Percentiles rank a stretch among this genome's conserved stretches.
Evolutionary conservation across 495 filamentous ascomycete genomes (phyloP).

Genomic region (Xylaria curta): DNA sequence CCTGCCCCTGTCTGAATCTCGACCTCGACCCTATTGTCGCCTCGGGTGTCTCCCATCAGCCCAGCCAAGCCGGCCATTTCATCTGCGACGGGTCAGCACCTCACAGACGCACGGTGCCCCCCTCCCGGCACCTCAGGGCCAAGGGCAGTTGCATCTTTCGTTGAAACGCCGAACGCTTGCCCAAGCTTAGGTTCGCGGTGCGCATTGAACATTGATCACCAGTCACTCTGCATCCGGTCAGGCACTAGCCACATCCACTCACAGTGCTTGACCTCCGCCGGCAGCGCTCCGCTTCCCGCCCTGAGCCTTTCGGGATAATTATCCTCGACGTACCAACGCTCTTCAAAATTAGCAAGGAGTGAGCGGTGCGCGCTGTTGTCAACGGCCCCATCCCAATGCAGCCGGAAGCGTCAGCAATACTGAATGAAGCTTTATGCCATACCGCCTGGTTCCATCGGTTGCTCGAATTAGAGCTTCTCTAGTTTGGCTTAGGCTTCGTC

Average conservation of each 20-base stretch:
- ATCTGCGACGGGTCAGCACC: constrained; percentile 5
- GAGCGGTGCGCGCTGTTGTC: constrained; percentile 14
- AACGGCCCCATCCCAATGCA: constrained; percentile 4
- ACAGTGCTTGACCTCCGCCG: not conserved
- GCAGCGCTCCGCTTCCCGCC: not conserved
- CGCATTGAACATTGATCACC: constrained; percentile 15
- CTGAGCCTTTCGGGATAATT: constrained; percentile 15
- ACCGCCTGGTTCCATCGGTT: not conserved
- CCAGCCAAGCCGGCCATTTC: not conserved
- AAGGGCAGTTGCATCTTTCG: not conserved
- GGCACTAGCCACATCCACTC: constrained; percentile 13
- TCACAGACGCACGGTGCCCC: constrained; percentile 12
- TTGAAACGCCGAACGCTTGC: constrained; percentile 18
- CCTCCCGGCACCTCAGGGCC: not conserved
- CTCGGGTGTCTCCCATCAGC: not conserved
- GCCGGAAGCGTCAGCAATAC: constrained; percentile 12
- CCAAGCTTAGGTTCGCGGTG: constrained; percentile 20
- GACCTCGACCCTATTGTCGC: not conserved
- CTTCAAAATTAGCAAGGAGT: constrained; percentile 16
- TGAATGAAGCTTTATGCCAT: not conserved
- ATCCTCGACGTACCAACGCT: not conserved
- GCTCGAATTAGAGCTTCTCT: not conserved
- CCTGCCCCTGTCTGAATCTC: constrained; percentile 6
- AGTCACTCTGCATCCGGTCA: not conserved
- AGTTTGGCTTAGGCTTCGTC: not conserved